Base-by-base conservation (phyloP, 257 asterid species). In the Ehretia macrophylla region DNA sequence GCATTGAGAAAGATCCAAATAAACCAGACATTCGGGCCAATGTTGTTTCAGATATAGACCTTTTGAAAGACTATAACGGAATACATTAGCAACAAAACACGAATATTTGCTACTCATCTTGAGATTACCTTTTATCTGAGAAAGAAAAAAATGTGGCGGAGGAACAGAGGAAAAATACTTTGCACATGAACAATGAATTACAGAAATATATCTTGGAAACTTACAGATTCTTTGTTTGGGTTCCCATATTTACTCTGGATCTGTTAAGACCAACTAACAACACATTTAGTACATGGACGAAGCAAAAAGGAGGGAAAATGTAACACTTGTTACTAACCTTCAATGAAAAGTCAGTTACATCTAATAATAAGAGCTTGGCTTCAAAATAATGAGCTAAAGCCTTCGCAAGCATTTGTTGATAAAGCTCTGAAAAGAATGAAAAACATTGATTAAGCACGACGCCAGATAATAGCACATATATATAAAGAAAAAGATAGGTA, bases 351-450 rank as follows among this genome's bases (percentile, higher is more conserved):
- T 85, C 95, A 44, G 75, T 77, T 42, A 74, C 77, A 67, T 89
- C 97, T 59, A 89, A 64, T 47, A 89, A 59, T 77, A 89, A 64
- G 71, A 89, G 55, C 71, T 81, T 82, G 68, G 95, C 87, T 53
- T 76, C 80, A 60, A 86, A 84, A 71, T 77, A 80, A 76, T 86
- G 88, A 54, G 94, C 91, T 68, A 89, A 70, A 55, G 95, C 97
- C 79, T 80, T 89, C 1, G 84, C 91, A 51, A 89, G 94, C 84
- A 72, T 80, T 76, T 86, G 97, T 69, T 83, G 95, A 68, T 86
- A 86, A 61, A 75, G 60, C 64, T 86, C 95, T 85, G 77, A 14
- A 47, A 67, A 76, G 65, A n/a, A 60, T 59, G 8, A 42, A 71
- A 68, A 14, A 4, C 5, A 5, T 69, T 3, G 11, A 40, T 0